Percentiles rank a stretch among this genome's conserved stretches.
phyloP scores from a whole-genome alignment of 2,329 filamentous ascomycete genomes.

The Apiospora rasikravindrae region DNA sequence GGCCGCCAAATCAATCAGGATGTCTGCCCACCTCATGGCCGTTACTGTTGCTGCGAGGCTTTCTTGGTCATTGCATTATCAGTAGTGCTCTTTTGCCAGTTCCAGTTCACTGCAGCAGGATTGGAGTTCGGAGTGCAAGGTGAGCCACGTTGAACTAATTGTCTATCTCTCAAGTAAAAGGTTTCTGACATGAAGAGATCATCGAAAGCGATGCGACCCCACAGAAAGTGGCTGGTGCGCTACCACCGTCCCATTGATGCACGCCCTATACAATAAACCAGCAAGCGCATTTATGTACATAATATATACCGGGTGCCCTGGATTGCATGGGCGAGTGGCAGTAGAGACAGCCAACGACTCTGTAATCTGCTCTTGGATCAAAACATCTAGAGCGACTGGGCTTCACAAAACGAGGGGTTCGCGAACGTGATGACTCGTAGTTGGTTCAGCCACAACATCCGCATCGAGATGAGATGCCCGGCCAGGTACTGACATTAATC shows the following conservation, averaged over 20 bases:
- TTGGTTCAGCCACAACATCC: neutral
- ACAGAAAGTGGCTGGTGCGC: neutral
- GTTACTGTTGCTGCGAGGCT: constrained; percentile 19
- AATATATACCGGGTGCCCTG: too few species aligned
- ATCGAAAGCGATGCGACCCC: neutral
- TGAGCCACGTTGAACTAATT: neutral
- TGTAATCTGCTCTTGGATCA: too few species aligned
- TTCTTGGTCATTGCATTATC: constrained; percentile 7
- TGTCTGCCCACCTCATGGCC: constrained; percentile 66
- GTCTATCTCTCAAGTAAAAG: neutral
- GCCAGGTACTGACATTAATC: neutral
- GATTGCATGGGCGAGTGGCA: too few species aligned
- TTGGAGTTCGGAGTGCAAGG: neutral
- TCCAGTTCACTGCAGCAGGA: neutral
- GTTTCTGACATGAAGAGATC: constrained; percentile 10
- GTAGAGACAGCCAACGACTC: too few species aligned
- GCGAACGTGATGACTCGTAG: neutral
- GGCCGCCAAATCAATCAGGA: constrained; percentile 70
- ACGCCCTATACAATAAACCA: too few species aligned
- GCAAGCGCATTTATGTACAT: too few species aligned
- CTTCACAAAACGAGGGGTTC: neutral
- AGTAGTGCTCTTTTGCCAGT: neutral
- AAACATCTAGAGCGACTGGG: neutral
- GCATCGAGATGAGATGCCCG: neutral
- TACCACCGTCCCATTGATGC: neutral